phyloP scores from a whole-genome alignment of 2,329 filamentous ascomycete species.

The Microdochium nivale region DNA sequence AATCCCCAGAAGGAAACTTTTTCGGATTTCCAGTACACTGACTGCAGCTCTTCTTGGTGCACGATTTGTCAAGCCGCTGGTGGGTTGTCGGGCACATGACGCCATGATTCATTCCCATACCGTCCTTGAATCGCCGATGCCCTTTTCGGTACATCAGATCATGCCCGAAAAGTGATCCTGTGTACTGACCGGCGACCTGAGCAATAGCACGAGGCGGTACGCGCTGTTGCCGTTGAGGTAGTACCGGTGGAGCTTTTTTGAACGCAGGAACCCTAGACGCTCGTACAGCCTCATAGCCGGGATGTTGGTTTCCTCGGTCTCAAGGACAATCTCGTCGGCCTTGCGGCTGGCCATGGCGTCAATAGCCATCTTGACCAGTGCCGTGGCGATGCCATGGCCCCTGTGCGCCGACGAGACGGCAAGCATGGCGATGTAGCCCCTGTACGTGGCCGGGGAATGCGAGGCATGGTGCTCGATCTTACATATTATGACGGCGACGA shows the following conservation, averaged over 20 bases:
- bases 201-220: constrained; percentile 75
- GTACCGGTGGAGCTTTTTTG: constrained; percentile 88
- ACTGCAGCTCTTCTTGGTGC: too few relatives aligned
- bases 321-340: constrained; percentile 90
- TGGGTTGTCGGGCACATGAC: too few relatives aligned
- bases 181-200: constrained; percentile 24
- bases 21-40: too few relatives aligned
- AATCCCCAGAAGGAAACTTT: too few relatives aligned
- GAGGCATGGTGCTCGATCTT: constrained; percentile 88
- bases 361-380: constrained; percentile 81
- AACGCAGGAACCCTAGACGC: constrained; percentile 80
- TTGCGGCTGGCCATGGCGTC: constrained; percentile 78
- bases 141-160: neutral
- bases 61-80: too few relatives aligned
- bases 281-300: constrained; percentile 91
- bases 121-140: neutral
- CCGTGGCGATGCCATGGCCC: constrained; percentile 79
- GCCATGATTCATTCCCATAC: too few relatives aligned
- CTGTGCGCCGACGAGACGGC: constrained; percentile 77
- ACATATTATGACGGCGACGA: constrained; percentile 88
- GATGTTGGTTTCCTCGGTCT: constrained; percentile 89
- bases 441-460: constrained; percentile 62
- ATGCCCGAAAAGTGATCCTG: neutral
- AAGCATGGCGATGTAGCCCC: constrained; percentile 97
- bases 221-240: constrained; percentile 96